A percentile compares a stretch with the other conserved stretches of the same genome.
phyloP scores from a whole-genome alignment of 805 yeast species.

The Komagataella phaffii region DNA sequence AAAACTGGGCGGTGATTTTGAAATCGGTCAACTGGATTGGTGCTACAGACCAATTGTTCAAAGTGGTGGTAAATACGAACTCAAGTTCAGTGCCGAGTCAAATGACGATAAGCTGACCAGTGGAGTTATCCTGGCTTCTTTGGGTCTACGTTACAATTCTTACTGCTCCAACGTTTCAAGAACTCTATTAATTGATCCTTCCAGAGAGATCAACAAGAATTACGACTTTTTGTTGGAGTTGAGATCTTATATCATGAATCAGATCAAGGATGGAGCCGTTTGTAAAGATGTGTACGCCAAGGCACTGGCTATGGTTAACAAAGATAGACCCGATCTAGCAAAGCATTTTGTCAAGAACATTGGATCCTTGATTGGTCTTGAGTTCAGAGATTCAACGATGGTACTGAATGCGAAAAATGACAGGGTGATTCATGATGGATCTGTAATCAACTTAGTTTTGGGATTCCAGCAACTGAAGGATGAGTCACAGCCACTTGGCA shows the following conservation, averaged over 20 bases:
- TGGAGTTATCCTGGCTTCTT: slow-evolving; percentile 70
- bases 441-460: slow-evolving; percentile 60
- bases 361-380: slow-evolving; percentile 86
- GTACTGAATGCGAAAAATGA: slow-evolving; percentile 64
- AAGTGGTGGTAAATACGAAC: slow-evolving; percentile 76
- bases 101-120: slow-evolving; percentile 50
- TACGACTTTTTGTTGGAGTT: slow-evolving; percentile 65
- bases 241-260: slow-evolving; percentile 48
- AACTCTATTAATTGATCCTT: slow-evolving; percentile 82
- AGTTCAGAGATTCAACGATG: slow-evolving; percentile 70
- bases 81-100: slow-evolving; percentile 74
- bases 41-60: slow-evolving; percentile 85
- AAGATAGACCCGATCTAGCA: slow-evolving; percentile 53
- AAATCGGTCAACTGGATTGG: slow-evolving; percentile 76
- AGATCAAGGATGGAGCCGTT: slow-evolving; percentile 53
- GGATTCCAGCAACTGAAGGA: slow-evolving; percentile 59
- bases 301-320: slow-evolving; percentile 43
- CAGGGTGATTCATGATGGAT: slow-evolving; percentile 53
- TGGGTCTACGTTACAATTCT: slow-evolving; percentile 78
- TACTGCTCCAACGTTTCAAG: slow-evolving; percentile 84
- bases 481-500: slow-evolving; percentile 28
- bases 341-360: slow-evolving; percentile 58
- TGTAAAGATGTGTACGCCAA: slow-evolving; percentile 59
- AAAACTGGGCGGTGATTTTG: slow-evolving; percentile 56
- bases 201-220: slow-evolving; percentile 62